Base-by-base conservation (phyloP, 495 filamentous ascomycete species). In the Xylaria venustula region DNA sequence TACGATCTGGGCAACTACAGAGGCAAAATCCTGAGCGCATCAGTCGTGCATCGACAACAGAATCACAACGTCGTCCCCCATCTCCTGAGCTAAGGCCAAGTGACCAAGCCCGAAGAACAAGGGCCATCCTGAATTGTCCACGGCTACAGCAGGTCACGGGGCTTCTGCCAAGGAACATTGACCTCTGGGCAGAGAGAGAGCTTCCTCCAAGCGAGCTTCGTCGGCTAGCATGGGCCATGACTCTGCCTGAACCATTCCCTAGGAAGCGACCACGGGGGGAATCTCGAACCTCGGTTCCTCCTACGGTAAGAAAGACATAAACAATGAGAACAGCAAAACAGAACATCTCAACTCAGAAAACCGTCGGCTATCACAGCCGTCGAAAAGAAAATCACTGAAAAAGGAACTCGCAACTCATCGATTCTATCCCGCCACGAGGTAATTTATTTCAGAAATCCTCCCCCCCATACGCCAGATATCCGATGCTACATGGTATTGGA, bases 91-190 rank as follows among this genome's bases (percentile, higher is more conserved):
- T 32, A 15, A n/a, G 5, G 6, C 1, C 40, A 9, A 22, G 26
- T 15, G 22, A 25, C n/a, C 23, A 55, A n/a, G 11, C 1, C 2
- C 40, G 30, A 3, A 55, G 17, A 55, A 34, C 53, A 14, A n/a
- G 3, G 17, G 40, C 44, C 7, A 64, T 69, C 40, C 41, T 69
- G 5, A 61, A 11, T 6, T 32, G 63, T 5, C 61, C 64, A 11
- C 64, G 64, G n/a, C 26, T 69, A 19, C 67, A 60, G 2, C 64
- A 67, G 41, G 64, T 62, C 9, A 69, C 67, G 5, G 67, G 67
- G 7, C 8, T 69, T n/a, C 58, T 59, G 12, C 64, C 67, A 5
- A 12, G 26, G 25, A 45, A 55, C n/a, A 40, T 28, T 12, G 40
- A 28, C 23, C 25, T 20, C 25, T 55, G 53, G 53, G 26, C 7